These are phyloP conservation scores for Salix brachista DNA, from an alignment of 345 rosid species.

Conservation along the genomic window DNA sequence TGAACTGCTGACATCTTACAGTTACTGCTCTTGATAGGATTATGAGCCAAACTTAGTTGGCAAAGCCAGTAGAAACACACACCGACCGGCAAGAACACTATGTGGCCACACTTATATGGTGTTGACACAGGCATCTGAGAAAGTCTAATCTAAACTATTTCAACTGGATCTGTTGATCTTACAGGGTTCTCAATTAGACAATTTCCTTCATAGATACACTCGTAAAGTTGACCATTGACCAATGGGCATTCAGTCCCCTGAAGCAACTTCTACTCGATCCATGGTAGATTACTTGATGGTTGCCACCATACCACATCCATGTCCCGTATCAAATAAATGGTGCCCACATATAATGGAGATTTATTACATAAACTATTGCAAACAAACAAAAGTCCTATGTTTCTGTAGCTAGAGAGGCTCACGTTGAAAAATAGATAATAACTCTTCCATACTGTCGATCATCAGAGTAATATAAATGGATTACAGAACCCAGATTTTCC, in stretches of 20 bases:
- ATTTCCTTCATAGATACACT: constrained; percentile 18
- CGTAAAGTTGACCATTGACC: constrained; percentile 26
- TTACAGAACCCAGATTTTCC: not conserved
- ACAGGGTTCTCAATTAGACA: constrained; percentile 3
- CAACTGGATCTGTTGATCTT: not conserved
- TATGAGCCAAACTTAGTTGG: constrained; percentile 23
- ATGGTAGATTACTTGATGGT: not conserved
- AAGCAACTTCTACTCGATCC: not conserved
- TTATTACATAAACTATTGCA: not conserved
- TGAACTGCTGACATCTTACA: not conserved
- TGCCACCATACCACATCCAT: not conserved
- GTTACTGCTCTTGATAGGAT: not conserved
- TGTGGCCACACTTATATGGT: not conserved
- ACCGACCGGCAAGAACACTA: constrained; percentile 31
- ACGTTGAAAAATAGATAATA: not conserved
- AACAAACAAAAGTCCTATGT: constrained; percentile 2
- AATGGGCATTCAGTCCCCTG: not conserved
- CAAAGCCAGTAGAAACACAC: constrained; percentile 15
- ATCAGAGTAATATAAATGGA: not conserved
- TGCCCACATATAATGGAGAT: not conserved
- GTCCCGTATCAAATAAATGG: not conserved
- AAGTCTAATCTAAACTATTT: constrained; percentile 11
- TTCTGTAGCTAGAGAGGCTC: not conserved
- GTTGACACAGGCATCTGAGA: not conserved
- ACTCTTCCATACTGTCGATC: not conserved